A percentile compares a stretch with the other conserved stretches of the same genome.
Evolutionary conservation across 306 rosid species (phyloP).

Genomic region (Prunus fruticosa): DNA sequence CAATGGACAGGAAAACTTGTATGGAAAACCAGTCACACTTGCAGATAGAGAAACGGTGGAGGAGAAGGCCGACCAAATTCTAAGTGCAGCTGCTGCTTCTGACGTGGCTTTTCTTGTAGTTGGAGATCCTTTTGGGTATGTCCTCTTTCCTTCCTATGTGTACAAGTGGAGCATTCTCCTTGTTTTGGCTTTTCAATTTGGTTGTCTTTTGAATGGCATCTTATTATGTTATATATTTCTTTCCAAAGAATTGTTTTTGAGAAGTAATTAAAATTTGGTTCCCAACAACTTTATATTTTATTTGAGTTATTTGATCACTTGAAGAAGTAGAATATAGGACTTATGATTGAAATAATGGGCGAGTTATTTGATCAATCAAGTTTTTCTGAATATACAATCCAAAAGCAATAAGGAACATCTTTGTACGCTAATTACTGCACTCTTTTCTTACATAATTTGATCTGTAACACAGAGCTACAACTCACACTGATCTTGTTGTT

Average conservation of each 20-base stretch:
- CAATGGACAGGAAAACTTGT: constrained; percentile 57
- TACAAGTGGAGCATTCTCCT: not conserved
- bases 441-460: not conserved
- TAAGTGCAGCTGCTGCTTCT: constrained; percentile 35
- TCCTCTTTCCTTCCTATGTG: not conserved
- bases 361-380: not conserved
- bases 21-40: constrained; percentile 62
- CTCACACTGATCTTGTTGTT: constrained; percentile 81
- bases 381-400: not conserved
- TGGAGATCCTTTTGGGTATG: constrained; percentile 61
- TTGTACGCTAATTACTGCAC: not conserved
- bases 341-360: not conserved
- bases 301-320: no score
- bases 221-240: not conserved
- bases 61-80: constrained; percentile 57
- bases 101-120: constrained; percentile 58
- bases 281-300: not conserved
- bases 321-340: no score
- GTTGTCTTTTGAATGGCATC: not conserved
- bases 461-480: constrained; percentile 55
- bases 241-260: not conserved
- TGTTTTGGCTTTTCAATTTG: no score
- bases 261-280: not conserved
- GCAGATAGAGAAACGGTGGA: constrained; percentile 93
- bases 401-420: not conserved